Evolutionary conservation across 73 alveolate genomes (phyloP).

Genomic region (Paramecium bursaria): DNA sequence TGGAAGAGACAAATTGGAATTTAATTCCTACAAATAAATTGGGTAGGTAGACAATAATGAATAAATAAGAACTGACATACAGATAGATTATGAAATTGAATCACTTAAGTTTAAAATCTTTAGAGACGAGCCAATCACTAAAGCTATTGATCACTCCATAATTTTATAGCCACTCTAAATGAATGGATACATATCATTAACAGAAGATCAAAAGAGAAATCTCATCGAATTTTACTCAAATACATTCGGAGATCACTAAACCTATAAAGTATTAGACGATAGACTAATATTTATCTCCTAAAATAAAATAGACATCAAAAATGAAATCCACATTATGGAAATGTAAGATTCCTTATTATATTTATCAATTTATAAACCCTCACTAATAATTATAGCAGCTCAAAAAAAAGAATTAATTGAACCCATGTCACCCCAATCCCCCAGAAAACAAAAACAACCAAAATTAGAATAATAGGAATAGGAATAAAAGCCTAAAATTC

Average conservation of each 20-base stretch:
- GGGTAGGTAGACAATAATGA: slow-evolving; percentile 19
- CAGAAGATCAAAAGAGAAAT: slow-evolving; percentile 24
- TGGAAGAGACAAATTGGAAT: slow-evolving; percentile 2
- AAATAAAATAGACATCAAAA: not conserved
- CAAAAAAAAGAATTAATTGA: slow-evolving; percentile 30
- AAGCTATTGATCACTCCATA: not conserved
- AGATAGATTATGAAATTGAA: not conserved
- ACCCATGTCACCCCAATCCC: slow-evolving; percentile 10
- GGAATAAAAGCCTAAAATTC: not conserved
- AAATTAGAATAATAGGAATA: not conserved
- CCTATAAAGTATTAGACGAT: slow-evolving; percentile 49
- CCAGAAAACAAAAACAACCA: not conserved
- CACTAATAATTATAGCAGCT: not conserved
- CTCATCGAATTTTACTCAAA: slow-evolving; percentile 1
- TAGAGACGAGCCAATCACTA: not conserved
- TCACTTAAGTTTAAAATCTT: not conserved
- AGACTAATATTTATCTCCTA: slow-evolving; percentile 18
- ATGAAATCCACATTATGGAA: slow-evolving; percentile 6
- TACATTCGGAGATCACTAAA: not conserved
- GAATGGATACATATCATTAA: slow-evolving; percentile 1
- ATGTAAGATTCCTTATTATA: not conserved
- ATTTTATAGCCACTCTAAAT: slow-evolving; percentile 20
- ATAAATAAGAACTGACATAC: too few species aligned
- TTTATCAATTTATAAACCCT: slow-evolving; percentile 18
- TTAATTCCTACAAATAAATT: not conserved